Conservation (phyloP, 805 yeast species). For the Candida pini region DNA sequence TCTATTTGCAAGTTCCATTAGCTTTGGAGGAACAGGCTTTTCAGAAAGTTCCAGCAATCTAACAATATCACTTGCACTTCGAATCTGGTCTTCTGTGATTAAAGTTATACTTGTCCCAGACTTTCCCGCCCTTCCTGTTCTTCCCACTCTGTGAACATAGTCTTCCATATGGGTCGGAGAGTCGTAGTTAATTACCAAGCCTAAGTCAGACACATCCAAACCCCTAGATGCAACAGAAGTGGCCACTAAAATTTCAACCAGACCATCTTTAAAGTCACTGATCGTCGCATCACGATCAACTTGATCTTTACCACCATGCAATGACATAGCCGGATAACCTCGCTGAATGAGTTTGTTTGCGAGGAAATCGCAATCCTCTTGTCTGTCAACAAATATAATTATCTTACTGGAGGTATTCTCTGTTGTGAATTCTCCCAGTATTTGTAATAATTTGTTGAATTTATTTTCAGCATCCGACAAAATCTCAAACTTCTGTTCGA, state of each 20-base stretch:
- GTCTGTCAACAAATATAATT: constrained; percentile 83
- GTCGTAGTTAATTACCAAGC: constrained; percentile 75
- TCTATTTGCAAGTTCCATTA: constrained; percentile 43
- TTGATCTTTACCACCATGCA: constrained; percentile 93
- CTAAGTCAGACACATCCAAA: constrained; percentile 81
- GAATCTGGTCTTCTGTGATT: constrained; percentile 53
- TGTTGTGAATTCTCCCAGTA: constrained; percentile 43
- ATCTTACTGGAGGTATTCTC: constrained; percentile 42
- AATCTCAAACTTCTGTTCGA: constrained; percentile 65
- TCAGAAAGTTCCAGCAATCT: constrained; percentile 60
- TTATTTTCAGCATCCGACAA: constrained; percentile 57
- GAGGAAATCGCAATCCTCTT: constrained; percentile 75
- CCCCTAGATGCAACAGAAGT: constrained; percentile 96
- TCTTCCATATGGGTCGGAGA: constrained; percentile 89
- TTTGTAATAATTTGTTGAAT: constrained; percentile 46
- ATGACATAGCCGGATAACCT: constrained; percentile 56
- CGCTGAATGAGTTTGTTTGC: constrained; percentile 45
- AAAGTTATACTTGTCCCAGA: constrained; percentile 71
- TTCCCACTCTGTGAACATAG: constrained; percentile 91
- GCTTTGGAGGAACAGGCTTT: constrained; percentile 45
- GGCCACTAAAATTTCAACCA: constrained; percentile 66
- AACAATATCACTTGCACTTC: constrained; percentile 62
- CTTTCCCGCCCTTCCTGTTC: constrained; percentile 91
- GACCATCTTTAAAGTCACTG: constrained; percentile 58
- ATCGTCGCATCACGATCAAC: constrained; percentile 73